Base-by-base conservation (phyloP, 192 early-diverging fungal genomes). In the Chytriomyces confervae region DNA sequence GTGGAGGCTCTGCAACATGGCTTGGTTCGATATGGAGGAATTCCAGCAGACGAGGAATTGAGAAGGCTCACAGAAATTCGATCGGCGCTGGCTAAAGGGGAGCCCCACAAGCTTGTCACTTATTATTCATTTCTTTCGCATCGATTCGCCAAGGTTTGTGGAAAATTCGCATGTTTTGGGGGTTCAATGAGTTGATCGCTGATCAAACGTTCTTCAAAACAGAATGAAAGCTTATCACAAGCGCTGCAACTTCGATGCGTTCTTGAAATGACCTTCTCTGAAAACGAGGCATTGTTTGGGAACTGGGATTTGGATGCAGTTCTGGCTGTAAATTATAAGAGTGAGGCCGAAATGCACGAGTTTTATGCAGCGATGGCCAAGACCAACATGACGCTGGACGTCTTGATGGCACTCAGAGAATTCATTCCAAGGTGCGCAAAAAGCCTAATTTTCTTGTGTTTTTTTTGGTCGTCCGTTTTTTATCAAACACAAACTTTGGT, bases 51-150 rank as follows among this genome's bases (percentile, higher is more conserved):
- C 7, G 64, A 76, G 2, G 63, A 76, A 7, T 11, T 66, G 16
- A 9, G 1, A 13, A 10, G 27, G 18, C 64, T 76, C 8, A 13
- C 7, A 18, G 23, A 18, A 11, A 27, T 76, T 16, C 53, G 61
- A 51, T 6, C 20, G 13, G 49, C 13, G 10, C 63, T 76, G 20
- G 74, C 44, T 9, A 66, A 1, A 50, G 49, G 47, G 23, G 50
- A 76, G 51, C 27, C 1, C 23, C 62, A 18, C 9, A 76, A 66
- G 46, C 27, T 66, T 24, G 45, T 45, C 5, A 10, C 66, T 13
- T 76, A 50, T 36, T 76, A 76, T 48, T 49, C 44, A 13, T 76
- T 44, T 51, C 66, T 76, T 47, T 47, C 46, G 16, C 64, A 66
- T 53, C 20, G 36, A n/a, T 48, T 45, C 64, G 57, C 61, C 16